Conservation (phyloP, 495 filamentous ascomycete species). For the Talaromyces thailandensis region DNA sequence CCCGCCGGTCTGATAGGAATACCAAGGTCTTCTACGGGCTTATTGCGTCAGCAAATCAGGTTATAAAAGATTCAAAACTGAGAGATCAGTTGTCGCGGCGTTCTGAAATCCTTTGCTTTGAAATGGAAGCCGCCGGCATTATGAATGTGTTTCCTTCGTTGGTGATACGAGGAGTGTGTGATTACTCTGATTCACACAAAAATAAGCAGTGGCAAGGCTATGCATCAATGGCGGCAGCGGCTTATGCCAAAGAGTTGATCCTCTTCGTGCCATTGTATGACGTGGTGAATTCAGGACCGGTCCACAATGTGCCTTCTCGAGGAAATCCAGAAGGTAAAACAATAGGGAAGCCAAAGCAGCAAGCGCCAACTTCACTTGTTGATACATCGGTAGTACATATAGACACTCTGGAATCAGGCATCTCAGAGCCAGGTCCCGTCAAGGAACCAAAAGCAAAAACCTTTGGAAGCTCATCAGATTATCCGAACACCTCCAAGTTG, state of each 20-base stretch:
- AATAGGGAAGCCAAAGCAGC: neutral
- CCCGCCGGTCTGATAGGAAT: neutral
- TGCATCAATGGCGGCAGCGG: neutral
- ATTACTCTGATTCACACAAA: constrained; percentile 35
- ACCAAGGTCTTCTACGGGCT: neutral
- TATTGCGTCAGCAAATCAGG: neutral
- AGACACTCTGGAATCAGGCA: neutral
- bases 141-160: constrained; percentile 28
- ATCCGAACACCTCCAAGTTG: too few relatives aligned
- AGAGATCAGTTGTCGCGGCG: neutral
- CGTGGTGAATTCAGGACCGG: neutral
- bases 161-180: constrained; percentile 31
- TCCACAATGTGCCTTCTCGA: neutral
- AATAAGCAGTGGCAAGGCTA: constrained; percentile 25
- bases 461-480: too few relatives aligned
- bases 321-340: too few relatives aligned
- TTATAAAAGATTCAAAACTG: neutral
- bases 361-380: neutral
- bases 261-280: neutral
- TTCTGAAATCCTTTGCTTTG: constrained; percentile 15
- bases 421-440: too few relatives aligned
- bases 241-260: neutral
- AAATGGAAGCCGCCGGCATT: constrained; percentile 39
- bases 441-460: too few relatives aligned
- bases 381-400: neutral